Percentiles rank a stretch among this genome's conserved stretches.
phyloP scores from a whole-genome alignment of 345 rosid species.

The Bretschneidera sinensis region DNA sequence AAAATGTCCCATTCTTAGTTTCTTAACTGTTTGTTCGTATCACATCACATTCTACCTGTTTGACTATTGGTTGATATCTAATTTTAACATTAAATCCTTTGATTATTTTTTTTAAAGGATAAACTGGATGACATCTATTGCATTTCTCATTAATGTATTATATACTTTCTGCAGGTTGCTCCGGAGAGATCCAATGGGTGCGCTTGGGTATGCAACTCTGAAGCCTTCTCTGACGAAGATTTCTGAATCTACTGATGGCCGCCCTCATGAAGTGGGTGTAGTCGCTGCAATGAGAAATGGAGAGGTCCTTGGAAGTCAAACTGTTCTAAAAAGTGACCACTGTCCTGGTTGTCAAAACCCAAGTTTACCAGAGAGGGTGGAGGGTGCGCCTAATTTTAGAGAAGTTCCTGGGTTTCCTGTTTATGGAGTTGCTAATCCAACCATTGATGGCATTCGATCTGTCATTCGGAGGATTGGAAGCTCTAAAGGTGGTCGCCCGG shows the following conservation, averaged over 20 bases:
- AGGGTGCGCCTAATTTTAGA: slow-evolving; percentile 98
- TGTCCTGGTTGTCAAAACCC: slow-evolving; percentile 89
- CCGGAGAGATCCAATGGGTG: slow-evolving; percentile 98
- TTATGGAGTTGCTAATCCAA: slow-evolving; percentile 99
- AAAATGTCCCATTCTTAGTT: not conserved
- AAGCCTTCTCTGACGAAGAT: slow-evolving; percentile 72
- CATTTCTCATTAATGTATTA: not conserved
- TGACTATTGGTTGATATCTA: not conserved
- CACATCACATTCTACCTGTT: not conserved
- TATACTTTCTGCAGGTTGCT: slow-evolving; percentile 58
- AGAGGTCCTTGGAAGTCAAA: slow-evolving; percentile 94
- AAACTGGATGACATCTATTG: not conserved
- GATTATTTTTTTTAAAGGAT: too few relatives aligned
- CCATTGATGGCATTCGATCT: slow-evolving; percentile 81
- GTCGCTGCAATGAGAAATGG: slow-evolving; percentile 93
- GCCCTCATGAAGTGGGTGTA: slow-evolving; percentile 83
- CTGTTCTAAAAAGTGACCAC: slow-evolving; percentile 96
- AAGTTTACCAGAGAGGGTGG: slow-evolving; percentile 83
- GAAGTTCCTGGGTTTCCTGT: slow-evolving; percentile 97
- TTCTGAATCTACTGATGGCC: slow-evolving; percentile 77
- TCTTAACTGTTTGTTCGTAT: not conserved
- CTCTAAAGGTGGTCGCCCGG: slow-evolving; percentile 67
- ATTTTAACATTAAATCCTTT: too few relatives aligned
- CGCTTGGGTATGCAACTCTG: slow-evolving; percentile 68
- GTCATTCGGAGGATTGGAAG: slow-evolving; percentile 84